Evolutionary conservation across 1,284 basidiomycete genomes (phyloP).

Genomic region (Mrakiaceae sp.): DNA sequence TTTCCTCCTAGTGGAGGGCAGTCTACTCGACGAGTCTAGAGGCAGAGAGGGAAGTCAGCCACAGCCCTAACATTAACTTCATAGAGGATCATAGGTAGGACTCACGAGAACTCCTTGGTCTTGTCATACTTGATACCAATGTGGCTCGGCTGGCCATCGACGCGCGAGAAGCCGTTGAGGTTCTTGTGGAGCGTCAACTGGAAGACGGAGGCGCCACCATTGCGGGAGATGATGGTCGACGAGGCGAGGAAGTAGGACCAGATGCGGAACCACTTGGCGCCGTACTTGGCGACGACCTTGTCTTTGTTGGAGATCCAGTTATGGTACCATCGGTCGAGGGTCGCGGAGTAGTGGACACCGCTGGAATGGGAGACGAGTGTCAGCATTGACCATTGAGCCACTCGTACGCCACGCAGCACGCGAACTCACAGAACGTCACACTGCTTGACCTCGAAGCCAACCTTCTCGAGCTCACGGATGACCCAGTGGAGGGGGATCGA

Average conservation of each 20-base stretch:
- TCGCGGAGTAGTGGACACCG: conserved; percentile 93
- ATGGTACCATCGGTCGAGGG: conserved; percentile 86
- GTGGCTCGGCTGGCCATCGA: conserved; percentile 66
- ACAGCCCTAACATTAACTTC: too few relatives aligned
- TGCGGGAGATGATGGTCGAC: conserved; percentile 34
- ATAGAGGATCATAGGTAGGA: background rate
- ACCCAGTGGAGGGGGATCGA: conserved; percentile 94
- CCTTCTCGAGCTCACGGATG: conserved; percentile 63
- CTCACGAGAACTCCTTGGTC: conserved; percentile 16
- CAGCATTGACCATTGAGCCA: too few relatives aligned
- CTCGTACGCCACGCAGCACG: too few relatives aligned
- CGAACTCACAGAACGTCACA: conserved; percentile 67
- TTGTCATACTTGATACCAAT: conserved; percentile 24
- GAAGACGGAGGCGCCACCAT: conserved; percentile 81
- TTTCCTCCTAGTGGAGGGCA: too few relatives aligned
- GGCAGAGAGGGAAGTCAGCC: too few relatives aligned
- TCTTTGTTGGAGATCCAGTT: conserved; percentile 90
- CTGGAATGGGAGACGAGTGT: too few relatives aligned
- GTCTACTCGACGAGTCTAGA: too few relatives aligned
- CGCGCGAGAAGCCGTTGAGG: conserved; percentile 84
- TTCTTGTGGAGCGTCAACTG: conserved; percentile 97
- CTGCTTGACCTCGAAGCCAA: conserved; percentile 94
- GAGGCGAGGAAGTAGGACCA: conserved; percentile 72
- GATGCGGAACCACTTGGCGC: conserved; percentile 71
- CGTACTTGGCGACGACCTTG: conserved; percentile 77